phyloP scores from a whole-genome alignment of 2,329 filamentous ascomycete species.

The Chalaropsis thielavioides region DNA sequence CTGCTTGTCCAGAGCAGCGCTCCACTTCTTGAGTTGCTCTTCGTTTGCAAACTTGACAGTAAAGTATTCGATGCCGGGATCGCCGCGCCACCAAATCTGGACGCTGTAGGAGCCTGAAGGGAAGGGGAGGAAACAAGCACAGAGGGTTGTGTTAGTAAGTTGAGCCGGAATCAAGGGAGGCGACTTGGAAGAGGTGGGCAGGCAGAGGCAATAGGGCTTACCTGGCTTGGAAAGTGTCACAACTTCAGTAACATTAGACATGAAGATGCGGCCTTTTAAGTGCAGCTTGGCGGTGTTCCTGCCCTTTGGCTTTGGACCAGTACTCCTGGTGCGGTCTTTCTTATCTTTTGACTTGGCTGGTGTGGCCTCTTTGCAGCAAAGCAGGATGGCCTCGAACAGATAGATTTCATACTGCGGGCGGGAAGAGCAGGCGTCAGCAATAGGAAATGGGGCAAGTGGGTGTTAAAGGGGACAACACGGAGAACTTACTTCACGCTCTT shows the following conservation, averaged over 20 bases:
- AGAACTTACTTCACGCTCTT: constrained; percentile 67
- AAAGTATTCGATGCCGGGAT: constrained; percentile 90
- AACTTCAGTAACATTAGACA: constrained; percentile 97
- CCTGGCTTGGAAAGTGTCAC: constrained; percentile 75
- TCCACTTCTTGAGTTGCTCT: constrained; percentile 88
- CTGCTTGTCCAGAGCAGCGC: constrained; percentile 61
- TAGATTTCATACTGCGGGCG: constrained; percentile 77
- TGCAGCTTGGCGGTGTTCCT: constrained; percentile 70
- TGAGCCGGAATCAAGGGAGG: too few species aligned
- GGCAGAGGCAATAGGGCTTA: constrained; percentile 33
- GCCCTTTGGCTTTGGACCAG: constrained; percentile 37
- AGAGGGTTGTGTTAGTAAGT: neutral
- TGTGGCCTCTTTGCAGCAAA: constrained; percentile 92
- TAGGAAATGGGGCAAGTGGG: neutral
- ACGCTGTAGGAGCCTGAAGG: constrained; percentile 71
- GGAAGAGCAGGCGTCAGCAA: too few species aligned
- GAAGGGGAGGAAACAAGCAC: neutral
- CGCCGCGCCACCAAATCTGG: constrained; percentile 97
- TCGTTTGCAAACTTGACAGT: constrained; percentile 87
- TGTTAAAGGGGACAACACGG: neutral
- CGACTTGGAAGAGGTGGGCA: too few species aligned
- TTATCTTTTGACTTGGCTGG: constrained; percentile 72
- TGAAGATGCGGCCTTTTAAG: constrained; percentile 93
- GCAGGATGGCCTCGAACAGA: constrained; percentile 84
- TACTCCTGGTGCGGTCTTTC: constrained; percentile 46